Base-by-base conservation (phyloP, 2,329 filamentous ascomycete species). In the Phaeosphaeriaceae sp. region DNA sequence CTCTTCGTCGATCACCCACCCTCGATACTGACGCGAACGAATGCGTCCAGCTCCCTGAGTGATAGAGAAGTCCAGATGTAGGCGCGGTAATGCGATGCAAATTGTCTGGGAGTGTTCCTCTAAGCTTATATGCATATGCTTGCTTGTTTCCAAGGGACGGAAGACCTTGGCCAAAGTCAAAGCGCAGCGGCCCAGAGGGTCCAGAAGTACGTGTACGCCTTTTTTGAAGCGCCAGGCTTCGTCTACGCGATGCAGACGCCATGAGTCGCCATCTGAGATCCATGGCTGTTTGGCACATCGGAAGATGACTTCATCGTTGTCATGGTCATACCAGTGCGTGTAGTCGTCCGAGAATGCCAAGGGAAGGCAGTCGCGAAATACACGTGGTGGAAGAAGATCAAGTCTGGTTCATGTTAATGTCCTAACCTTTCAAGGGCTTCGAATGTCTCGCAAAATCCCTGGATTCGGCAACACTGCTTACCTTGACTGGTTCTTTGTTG, bases 301-400 rank as follows among this genome's bases (percentile, higher is more conserved):
- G 33, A 68, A 67, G 2, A 64, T 41, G 5, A 72, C 31, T 15
- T 56, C 48, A 7, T 57, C 24, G 3, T 40, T 62, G 3, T 49
- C 20, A 13, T 60, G 60, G 40, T 67, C 51, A 45, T 65, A 70
- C 72, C 71, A 76, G 48, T 76, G 75, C 4, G 70, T 33, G 48
- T 54, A 72, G 11, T 68, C 27, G 0, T 54, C 33, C 1, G 63
- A 27, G 19, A 76, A 76, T 0, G 57, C 47, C 0, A 57, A 9
- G 0, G 83, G 82, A 0, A 84, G 54, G 0, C 51, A 45, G 0
- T 25, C 51, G 0, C 54, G 1, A 0, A 83, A 69, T 0, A 75
- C 13, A 4, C 58, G 36, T 0, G 61, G 52, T 0, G 82, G 80
- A 0, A 84, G 22, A 0, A 83, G 60, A 15, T 75, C 72, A 1